Evolutionary conservation across 352 stramenopile species (phyloP).

Genomic region (Pythium dissimile): DNA sequence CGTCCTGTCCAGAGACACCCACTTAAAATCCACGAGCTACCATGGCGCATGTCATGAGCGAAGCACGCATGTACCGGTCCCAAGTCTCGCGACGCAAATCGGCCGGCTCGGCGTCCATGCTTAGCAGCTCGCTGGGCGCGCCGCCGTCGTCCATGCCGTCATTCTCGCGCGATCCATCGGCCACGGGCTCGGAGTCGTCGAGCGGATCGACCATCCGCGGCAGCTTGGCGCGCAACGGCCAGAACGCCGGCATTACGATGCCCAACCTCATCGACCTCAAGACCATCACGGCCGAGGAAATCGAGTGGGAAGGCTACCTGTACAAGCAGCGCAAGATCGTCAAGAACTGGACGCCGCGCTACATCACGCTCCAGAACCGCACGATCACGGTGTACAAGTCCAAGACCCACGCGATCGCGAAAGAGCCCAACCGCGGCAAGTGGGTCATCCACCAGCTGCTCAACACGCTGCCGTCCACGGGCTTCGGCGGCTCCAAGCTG

Average conservation of each 20-base stretch:
- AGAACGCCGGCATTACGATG: constrained; percentile 29
- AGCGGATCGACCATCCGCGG: constrained; percentile 7
- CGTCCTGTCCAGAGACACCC: background rate
- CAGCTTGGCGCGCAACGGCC: constrained; percentile 17
- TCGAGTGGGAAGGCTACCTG: constrained; percentile 87
- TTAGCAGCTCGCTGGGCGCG: background rate
- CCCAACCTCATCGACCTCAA: constrained; percentile 87
- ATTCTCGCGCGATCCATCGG: constrained; percentile 10
- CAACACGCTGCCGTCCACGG: constrained; percentile 69
- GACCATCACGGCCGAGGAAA: constrained; percentile 78
- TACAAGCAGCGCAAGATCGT: constrained; percentile 90
- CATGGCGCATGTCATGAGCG: constrained; percentile 20
- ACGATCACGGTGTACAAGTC: constrained; percentile 84
- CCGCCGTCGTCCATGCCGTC: constrained; percentile 13
- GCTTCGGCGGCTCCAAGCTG: constrained; percentile 77
- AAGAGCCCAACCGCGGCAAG: constrained; percentile 70
- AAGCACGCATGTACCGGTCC: constrained; percentile 23
- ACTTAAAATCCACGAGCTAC: background rate
- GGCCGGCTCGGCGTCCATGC: constrained; percentile 19
- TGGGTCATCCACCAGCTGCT: constrained; percentile 84
- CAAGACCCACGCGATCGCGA: constrained; percentile 81
- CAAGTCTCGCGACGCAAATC: constrained; percentile 22
- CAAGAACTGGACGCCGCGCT: constrained; percentile 86
- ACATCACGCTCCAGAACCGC: constrained; percentile 83
- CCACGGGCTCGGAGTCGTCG: constrained; percentile 7